Evolutionary conservation across 176 grass and related monocot genomes (phyloP), one percentile per base, ranked within the genome.

Genomic region (Juncus effusus): DNA sequence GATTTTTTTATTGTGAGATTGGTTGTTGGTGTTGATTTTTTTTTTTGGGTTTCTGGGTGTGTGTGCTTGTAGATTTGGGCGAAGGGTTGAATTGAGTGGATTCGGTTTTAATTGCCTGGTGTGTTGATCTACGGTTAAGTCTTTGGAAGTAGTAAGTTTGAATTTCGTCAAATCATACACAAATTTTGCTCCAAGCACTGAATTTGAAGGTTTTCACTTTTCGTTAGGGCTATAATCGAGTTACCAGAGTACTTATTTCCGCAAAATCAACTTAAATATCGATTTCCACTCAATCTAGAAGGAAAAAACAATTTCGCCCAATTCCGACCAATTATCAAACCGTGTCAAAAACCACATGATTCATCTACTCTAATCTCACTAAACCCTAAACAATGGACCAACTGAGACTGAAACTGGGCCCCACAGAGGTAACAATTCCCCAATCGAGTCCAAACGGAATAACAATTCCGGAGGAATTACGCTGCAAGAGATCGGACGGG

Each of bases 401-500:
- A 55, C 28, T 52, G 15, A 56, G 60, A 68, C 42, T 70, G 42
- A 40, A 59, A 61, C 15, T 64, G 54, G 41, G 59, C 28, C 55
- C 53, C 42, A 38, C 51, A 58, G 76, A 54, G 65, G 80, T 60
- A 73, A 82, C 73, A 79, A 9, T 47, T 6, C 4, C 44, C 44
- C 19, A 28, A 28, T 28, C 1, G 19, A 28, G 19, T 28, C 44
- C 44, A 47, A 86, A 72, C 53, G 74, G 77, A 58, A 9, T 47
- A 47, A 28, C 19, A 28, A 75, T 86, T 70, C 77, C 88, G 54
- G 94, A 99, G 73, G 94, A 93, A 14, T 63, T 93, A 60, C 74
- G 94, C 38, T 99, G 94, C 94, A 99, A 93, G 80, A 83, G 94
- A 62, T 99, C 94, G 16, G 94, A 99, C 70, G 94, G 94, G 40